Percentiles rank a stretch among this genome's conserved stretches.
Conservation (phyloP, 2,329 filamentous ascomycete genomes). For the Purpureocillium takamizusanense region DNA sequence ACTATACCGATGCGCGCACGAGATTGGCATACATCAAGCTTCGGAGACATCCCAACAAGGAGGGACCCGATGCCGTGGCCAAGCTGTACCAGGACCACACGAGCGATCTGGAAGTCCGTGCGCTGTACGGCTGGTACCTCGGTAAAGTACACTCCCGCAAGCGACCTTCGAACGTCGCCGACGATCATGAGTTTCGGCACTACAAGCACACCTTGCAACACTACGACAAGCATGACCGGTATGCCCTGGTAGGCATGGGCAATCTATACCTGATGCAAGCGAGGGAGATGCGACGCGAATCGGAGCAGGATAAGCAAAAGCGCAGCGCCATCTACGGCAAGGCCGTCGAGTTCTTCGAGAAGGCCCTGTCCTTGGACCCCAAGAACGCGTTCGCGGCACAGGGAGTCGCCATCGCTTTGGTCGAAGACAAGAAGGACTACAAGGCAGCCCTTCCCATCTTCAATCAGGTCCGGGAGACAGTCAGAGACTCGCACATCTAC, state of each 20-base stretch:
- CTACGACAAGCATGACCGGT: constrained; percentile 96
- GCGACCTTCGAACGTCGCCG: constrained; percentile 66
- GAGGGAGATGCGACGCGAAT: constrained; percentile 87
- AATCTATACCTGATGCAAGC: constrained; percentile 83
- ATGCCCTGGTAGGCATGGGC: constrained; percentile 92
- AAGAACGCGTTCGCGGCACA: constrained; percentile 96
- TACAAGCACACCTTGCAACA: constrained; percentile 94
- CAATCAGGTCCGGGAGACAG: constrained; percentile 79
- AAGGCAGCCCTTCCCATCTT: constrained; percentile 78
- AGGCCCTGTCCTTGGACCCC: constrained; percentile 87
- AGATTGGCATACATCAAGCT: constrained; percentile 86
- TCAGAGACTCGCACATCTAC: constrained; percentile 81
- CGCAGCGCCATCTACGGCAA: constrained; percentile 79
- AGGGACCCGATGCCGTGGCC: constrained; percentile 76
- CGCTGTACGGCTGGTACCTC: constrained; percentile 91
- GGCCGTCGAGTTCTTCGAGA: constrained; percentile 97
- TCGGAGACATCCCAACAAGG: constrained; percentile 69
- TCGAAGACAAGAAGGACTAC: constrained; percentile 89
- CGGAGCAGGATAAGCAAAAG: constrained; percentile 85
- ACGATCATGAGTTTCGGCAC: constrained; percentile 86
- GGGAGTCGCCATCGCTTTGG: constrained; percentile 85
- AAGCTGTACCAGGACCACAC: constrained; percentile 80
- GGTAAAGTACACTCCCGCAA: constrained; percentile 76
- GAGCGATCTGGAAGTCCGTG: constrained; percentile 81
- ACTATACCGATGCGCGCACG: constrained; percentile 87